These are phyloP conservation scores for Kurtzmaniella quercitrusa DNA, from an alignment of 1,139 yeast species.

Conservation along the genomic window DNA sequence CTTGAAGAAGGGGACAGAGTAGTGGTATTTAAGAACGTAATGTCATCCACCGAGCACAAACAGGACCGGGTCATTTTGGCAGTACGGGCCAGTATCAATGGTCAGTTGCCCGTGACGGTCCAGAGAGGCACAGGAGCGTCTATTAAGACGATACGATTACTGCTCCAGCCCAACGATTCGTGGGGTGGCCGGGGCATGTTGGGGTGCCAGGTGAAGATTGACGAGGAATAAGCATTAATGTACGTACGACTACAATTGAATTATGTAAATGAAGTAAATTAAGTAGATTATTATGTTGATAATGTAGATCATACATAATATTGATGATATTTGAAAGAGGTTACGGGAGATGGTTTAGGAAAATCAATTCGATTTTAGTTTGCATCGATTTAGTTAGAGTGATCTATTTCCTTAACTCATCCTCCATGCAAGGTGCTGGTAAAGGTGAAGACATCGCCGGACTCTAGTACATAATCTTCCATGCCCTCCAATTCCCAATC, in stretches of 20 bases:
- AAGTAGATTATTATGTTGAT: too few relatives aligned
- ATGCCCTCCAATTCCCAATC: constrained; percentile 97
- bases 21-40: constrained; percentile 39
- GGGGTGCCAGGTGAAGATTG: constrained; percentile 63
- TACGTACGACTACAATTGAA: background rate
- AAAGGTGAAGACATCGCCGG: constrained; percentile 76
- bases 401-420: constrained; percentile 25
- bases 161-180: constrained; percentile 46
- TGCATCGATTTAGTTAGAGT: too few relatives aligned
- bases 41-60: constrained; percentile 49
- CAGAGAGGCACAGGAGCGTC: constrained; percentile 19
- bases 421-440: constrained; percentile 97
- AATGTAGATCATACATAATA: too few relatives aligned
- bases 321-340: too few relatives aligned
- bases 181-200: constrained; percentile 75
- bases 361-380: too few relatives aligned
- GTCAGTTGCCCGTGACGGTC: constrained; percentile 19
- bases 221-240: constrained; percentile 11
- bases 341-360: too few relatives aligned
- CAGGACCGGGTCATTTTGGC: constrained; percentile 33
- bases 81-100: constrained; percentile 15
- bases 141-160: constrained; percentile 17
- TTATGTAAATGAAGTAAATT: too few relatives aligned
- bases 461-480: constrained; percentile 69
- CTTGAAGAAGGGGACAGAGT: constrained; percentile 45